phyloP scores from a whole-genome alignment of 2,329 filamentous ascomycete genomes.

The Helotiales sp. region DNA sequence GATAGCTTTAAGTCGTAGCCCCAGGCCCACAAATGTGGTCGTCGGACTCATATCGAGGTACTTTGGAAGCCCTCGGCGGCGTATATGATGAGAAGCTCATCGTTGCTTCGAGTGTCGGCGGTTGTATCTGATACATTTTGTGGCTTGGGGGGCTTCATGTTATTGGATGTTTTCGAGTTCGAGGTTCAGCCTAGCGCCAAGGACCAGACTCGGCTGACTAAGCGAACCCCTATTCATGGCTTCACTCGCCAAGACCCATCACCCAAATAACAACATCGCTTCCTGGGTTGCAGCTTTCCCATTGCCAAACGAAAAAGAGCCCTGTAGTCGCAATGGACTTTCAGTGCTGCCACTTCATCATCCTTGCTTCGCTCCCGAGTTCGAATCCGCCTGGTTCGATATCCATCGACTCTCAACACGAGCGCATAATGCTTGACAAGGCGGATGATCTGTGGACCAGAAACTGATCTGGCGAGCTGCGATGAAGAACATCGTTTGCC shows the following conservation, averaged over 20 bases:
- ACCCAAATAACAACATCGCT: not conserved
- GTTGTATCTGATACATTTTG: not conserved
- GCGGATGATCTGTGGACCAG: too few relatives aligned
- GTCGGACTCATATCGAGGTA: not conserved
- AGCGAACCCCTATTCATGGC: not conserved
- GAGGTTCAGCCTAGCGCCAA: constrained; percentile 4
- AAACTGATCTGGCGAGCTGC: too few relatives aligned
- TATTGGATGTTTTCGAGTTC: not conserved
- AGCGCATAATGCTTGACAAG: too few relatives aligned
- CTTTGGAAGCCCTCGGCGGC: not conserved
- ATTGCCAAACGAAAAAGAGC: too few relatives aligned
- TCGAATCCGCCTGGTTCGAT: too few relatives aligned
- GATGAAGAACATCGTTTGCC: too few relatives aligned
- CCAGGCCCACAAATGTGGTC: not conserved
- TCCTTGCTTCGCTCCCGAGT: too few relatives aligned
- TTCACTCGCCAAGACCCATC: not conserved
- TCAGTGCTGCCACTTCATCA: too few relatives aligned
- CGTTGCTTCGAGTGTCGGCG: not conserved
- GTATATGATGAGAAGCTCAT: not conserved
- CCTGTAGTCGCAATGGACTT: too few relatives aligned
- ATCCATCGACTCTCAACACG: too few relatives aligned
- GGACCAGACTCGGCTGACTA: not conserved
- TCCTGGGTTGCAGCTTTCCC: too few relatives aligned
- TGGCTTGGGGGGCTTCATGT: not conserved
- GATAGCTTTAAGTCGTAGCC: not conserved